Evolutionary conservation across 192 early-diverging fungal genomes (phyloP).

Genomic region (Coemansia nantahalensis): DNA sequence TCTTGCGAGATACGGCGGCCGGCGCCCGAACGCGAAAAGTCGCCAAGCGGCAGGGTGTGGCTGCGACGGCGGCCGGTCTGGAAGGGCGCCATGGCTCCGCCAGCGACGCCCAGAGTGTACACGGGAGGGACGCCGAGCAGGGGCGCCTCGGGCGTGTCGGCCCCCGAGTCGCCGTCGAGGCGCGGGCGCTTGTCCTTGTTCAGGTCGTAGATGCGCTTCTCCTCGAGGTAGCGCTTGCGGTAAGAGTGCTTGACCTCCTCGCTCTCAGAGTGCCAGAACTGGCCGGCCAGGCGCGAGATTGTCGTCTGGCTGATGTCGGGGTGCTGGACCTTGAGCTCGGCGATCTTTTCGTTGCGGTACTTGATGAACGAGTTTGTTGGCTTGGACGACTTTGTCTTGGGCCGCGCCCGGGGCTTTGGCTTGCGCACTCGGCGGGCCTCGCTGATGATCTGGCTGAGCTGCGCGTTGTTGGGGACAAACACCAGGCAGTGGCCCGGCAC

Average conservation of each 20-base stretch:
- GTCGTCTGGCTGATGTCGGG: conserved; percentile 51
- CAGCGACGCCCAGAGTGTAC: conserved; percentile 13
- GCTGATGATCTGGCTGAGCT: conserved; percentile 23
- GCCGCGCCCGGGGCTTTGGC: conserved; percentile 22
- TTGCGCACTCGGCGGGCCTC: conserved; percentile 38
- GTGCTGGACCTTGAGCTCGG: conserved; percentile 33
- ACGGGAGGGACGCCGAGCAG: neutral
- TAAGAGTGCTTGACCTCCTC: conserved; percentile 35
- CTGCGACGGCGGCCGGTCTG: conserved; percentile 44
- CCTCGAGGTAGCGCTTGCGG: conserved; percentile 35
- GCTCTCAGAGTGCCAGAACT: conserved; percentile 39
- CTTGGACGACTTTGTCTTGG: conserved; percentile 36
- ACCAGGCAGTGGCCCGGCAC: conserved; percentile 51
- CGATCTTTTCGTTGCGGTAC: conserved; percentile 51
- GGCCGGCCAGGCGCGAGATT: conserved; percentile 52
- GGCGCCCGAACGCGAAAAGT: conserved; percentile 30
- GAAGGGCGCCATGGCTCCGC: conserved; percentile 28
- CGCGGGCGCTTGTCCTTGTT: conserved; percentile 45
- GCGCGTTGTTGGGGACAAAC: conserved; percentile 38
- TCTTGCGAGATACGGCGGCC: conserved; percentile 53
- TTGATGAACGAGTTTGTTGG: conserved; percentile 53
- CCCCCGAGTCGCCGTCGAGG: conserved; percentile 15
- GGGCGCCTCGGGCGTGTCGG: neutral
- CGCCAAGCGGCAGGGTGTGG: conserved; percentile 42
- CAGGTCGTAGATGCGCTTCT: conserved; percentile 51